Percentiles rank a stretch among this genome's conserved stretches.
phyloP scores from a whole-genome alignment of 2,329 filamentous ascomycete genomes.

The Fusarium sp. region DNA sequence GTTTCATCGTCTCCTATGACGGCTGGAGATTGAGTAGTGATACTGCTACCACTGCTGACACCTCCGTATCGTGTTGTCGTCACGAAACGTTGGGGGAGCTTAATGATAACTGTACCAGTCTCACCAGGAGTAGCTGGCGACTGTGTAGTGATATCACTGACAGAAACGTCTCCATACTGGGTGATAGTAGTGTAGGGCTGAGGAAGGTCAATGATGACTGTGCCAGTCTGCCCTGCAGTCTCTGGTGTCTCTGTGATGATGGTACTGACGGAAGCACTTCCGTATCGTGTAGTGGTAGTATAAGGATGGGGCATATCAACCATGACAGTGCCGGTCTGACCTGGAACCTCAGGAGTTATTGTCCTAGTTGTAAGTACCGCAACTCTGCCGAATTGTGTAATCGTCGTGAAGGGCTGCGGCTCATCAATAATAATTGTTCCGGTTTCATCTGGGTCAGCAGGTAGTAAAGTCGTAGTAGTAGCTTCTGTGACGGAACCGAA shows the following conservation, averaged over 20 bases:
- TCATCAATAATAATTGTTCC: constrained; percentile 2
- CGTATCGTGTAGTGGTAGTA: background rate
- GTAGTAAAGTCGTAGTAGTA: constrained; percentile 6
- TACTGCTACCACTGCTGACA: background rate
- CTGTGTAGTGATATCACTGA: background rate
- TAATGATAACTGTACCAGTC: background rate
- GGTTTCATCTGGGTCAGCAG: background rate
- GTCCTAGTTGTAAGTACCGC: background rate
- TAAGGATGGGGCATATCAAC: background rate
- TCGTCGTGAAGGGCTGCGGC: background rate
- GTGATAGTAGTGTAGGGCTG: background rate
- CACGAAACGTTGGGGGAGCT: background rate
- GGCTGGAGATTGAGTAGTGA: background rate
- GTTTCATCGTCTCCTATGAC: background rate
- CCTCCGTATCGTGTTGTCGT: constrained; percentile 6
- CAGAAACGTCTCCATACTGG: background rate
- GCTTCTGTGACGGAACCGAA: background rate
- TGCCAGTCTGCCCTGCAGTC: background rate
- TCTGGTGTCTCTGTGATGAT: background rate
- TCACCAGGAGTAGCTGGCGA: background rate
- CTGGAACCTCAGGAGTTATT: background rate
- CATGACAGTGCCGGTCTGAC: background rate
- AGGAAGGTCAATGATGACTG: background rate
- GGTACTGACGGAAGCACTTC: background rate
- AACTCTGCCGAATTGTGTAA: constrained; percentile 2